Conservation (phyloP, 1,139 yeast species). For the Hyphopichia wangnamkhiaoensis region DNA sequence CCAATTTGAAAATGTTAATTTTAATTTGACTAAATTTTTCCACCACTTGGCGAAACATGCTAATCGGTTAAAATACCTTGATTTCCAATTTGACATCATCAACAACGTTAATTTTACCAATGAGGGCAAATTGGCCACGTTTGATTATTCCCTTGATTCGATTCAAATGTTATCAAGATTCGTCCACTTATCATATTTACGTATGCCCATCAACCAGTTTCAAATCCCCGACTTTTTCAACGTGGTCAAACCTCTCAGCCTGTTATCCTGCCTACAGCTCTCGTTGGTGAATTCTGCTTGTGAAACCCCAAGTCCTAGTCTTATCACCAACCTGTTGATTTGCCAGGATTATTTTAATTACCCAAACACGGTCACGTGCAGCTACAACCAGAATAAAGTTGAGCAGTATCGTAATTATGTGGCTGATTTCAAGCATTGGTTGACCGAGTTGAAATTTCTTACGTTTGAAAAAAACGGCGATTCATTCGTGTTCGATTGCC, state of each 20-base stretch:
- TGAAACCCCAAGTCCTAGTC: slow-evolving; percentile 2
- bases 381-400: neutral
- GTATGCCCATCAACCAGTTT: slow-evolving; percentile 2
- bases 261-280: neutral
- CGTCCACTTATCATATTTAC: neutral
- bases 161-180: slow-evolving; percentile 1
- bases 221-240: slow-evolving; percentile 2
- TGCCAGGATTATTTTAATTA: slow-evolving; percentile 5
- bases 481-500: slow-evolving; percentile 4
- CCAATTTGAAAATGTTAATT: slow-evolving; percentile 14
- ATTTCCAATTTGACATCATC: slow-evolving; percentile 3
- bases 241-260: neutral
- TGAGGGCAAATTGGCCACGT: neutral
- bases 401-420: slow-evolving; percentile 4
- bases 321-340: neutral
- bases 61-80: slow-evolving; percentile 3
- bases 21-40: slow-evolving; percentile 10
- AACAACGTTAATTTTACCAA: neutral
- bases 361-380: neutral
- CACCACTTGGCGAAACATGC: slow-evolving; percentile 8
- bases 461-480: slow-evolving; percentile 2
- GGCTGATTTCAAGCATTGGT: neutral
- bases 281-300: neutral
- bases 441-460: neutral
- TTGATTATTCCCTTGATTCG: slow-evolving; percentile 1